Percentiles rank a stretch among this genome's conserved stretches.
Evolutionary conservation across 2,329 filamentous ascomycete species (phyloP).

Genomic region (Sordariomycetes sp.): DNA sequence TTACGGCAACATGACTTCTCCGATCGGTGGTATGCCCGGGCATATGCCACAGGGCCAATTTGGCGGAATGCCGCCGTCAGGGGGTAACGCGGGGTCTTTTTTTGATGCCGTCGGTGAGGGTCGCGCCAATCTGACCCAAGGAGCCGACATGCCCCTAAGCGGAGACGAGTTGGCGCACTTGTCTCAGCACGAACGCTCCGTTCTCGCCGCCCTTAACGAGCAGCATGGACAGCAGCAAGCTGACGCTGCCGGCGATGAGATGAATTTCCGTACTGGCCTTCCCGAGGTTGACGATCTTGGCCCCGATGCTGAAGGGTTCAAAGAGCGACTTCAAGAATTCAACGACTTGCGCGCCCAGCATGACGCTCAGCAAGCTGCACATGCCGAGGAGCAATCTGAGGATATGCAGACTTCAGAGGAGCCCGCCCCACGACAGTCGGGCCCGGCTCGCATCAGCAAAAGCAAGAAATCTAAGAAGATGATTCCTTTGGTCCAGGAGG

Average conservation of each 20-base stretch:
- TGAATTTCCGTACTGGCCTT: constrained; percentile 33
- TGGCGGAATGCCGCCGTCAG: constrained; percentile 40
- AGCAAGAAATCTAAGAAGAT: too few species aligned
- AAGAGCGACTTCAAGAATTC: constrained; percentile 75
- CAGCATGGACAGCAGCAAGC: constrained; percentile 16
- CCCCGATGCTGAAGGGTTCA: constrained; percentile 49
- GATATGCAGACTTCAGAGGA: too few species aligned
- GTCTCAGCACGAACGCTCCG: constrained; percentile 40
- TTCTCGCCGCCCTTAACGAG: constrained; percentile 30
- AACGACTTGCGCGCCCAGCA: constrained; percentile 67
- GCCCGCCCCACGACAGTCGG: too few species aligned
- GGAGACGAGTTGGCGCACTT: constrained; percentile 70
- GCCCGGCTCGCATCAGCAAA: too few species aligned
- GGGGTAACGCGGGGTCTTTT: constrained; percentile 49
- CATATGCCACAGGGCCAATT: constrained; percentile 38
- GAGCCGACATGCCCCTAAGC: constrained; percentile 43
- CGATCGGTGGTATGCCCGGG: constrained; percentile 49
- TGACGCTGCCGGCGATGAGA: constrained; percentile 25
- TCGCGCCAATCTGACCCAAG: constrained; percentile 19
- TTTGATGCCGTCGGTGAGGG: constrained; percentile 53
- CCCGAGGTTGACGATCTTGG: constrained; percentile 40
- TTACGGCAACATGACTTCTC: constrained; percentile 90
- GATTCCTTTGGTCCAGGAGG: too few species aligned
- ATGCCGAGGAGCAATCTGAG: too few species aligned
- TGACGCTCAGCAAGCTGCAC: constrained; percentile 42